Base-by-base conservation (phyloP, 2,329 filamentous ascomycete genomes). In the Colletotrichum salicis region DNA sequence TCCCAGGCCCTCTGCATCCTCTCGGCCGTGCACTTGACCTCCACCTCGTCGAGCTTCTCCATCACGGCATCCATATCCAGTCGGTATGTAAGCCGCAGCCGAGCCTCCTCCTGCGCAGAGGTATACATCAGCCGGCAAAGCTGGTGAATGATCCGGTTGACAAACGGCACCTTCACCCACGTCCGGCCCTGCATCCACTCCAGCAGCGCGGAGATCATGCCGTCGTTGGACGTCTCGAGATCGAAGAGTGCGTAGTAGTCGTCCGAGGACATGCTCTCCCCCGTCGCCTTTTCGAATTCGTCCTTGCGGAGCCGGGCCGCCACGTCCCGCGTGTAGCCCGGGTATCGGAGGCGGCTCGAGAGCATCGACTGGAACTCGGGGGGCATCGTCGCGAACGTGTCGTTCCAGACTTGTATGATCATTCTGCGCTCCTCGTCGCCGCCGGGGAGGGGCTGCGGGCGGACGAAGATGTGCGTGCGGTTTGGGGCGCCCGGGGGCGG, bases 151-250 rank as follows among this genome's bases (percentile, higher is more conserved):
- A 74, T 64, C 48, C 62, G 60, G 71, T 74, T 74, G 12, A 74
- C 62, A 19, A 37, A 67, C 0, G 48, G 52, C n/a, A 65, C 65
- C 31, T 73, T 73, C 22, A 74, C 52, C n/a, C 35, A 60, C 22
- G 24, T 29, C 24, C 67, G 68, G 48, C 73, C 73, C 48, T 65
- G 59, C 51, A 67, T 71, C 60, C 64, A 74, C 62, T 72, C 68
- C 6, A 65, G 62, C 6, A 72, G 62, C 22, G 41, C 60, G 19
- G 69, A 73, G 27, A 72, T 22, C 60, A 72, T 64, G 10, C 73
- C 73, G n/a, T 74, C 73, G 24, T 73, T 74, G n/a, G 64, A 24
- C 7, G 29, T 67, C 61, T 67, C 61, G 24, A 68, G 72, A 41
- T 73, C 64, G 48, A 65, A 72, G 54, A 74, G 58, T 62, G 61